Evolutionary conservation across 208 protist species (phyloP).

Genomic region (Blastocrithidia nonstop): DNA sequence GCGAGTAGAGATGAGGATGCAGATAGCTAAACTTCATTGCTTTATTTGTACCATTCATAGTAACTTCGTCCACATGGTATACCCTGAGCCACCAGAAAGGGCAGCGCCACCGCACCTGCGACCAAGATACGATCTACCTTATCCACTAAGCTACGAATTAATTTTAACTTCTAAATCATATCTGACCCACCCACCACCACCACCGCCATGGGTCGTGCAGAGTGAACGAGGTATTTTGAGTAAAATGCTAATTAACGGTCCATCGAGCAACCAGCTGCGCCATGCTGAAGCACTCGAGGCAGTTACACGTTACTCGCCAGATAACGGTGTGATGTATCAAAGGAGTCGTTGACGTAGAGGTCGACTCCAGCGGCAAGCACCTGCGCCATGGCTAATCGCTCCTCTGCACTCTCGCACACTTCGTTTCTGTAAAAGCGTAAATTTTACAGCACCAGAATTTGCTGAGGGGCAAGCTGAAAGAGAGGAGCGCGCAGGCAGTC

Average conservation of each 20-base stretch:
- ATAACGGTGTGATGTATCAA: slow-evolving; percentile 30
- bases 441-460: slow-evolving; percentile 63
- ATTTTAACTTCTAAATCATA: slow-evolving; percentile 35
- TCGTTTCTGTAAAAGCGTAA: slow-evolving; percentile 72
- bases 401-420: slow-evolving; percentile 13
- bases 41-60: no score
- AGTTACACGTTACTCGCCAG: slow-evolving; percentile 52
- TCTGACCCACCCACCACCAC: slow-evolving; percentile 35
- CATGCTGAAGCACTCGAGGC: slow-evolving; percentile 46
- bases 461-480: slow-evolving; percentile 15
- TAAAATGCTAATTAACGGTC: slow-evolving; percentile 61
- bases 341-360: slow-evolving; percentile 72
- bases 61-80: slow-evolving; percentile 15
- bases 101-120: slow-evolving; percentile 32
- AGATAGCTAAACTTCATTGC: no score
- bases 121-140: slow-evolving; percentile 63
- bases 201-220: slow-evolving; percentile 31
- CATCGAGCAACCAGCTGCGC: slow-evolving; percentile 57
- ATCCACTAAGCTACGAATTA: slow-evolving; percentile 44
- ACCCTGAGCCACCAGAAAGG: slow-evolving; percentile 49
- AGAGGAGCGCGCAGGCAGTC: slow-evolving; percentile 36
- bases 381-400: slow-evolving; percentile 42
- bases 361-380: slow-evolving; percentile 39
- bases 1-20: no score
- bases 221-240: slow-evolving; percentile 51